Conservation (phyloP, 345 rosid genomes). For the Limnanthes douglasii region DNA sequence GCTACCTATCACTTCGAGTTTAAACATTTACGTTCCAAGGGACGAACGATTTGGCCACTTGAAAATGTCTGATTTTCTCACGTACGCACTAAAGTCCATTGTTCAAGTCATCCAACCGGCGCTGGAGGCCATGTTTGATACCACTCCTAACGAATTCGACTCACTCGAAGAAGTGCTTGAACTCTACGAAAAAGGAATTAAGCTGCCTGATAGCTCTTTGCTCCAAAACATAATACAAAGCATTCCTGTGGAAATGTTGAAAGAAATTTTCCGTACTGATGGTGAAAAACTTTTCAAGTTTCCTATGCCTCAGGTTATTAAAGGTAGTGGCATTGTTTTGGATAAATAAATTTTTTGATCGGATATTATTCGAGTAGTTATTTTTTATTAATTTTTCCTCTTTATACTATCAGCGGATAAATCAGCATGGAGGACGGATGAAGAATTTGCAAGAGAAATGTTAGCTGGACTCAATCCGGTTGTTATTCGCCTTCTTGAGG, state of each 20-base stretch:
- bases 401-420: slow-evolving; percentile 51
- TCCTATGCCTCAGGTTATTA: slow-evolving; percentile 62
- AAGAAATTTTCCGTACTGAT: slow-evolving; percentile 39
- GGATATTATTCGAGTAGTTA: neutral
- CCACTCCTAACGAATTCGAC: slow-evolving; percentile 40
- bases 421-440: slow-evolving; percentile 66
- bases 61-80: slow-evolving; percentile 57
- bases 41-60: slow-evolving; percentile 66
- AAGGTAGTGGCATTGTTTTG: slow-evolving; percentile 19
- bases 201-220: slow-evolving; percentile 30
- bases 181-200: slow-evolving; percentile 38
- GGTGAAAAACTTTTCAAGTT: slow-evolving; percentile 28
- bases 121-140: slow-evolving; percentile 24
- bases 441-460: slow-evolving; percentile 78
- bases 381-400: neutral
- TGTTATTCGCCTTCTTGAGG: slow-evolving; percentile 42
- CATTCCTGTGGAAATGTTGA: slow-evolving; percentile 37
- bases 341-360: too few relatives aligned
- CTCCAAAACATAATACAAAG: slow-evolving; percentile 16
- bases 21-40: slow-evolving; percentile 60
- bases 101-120: slow-evolving; percentile 40
- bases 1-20: slow-evolving; percentile 17
- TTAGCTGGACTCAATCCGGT: slow-evolving; percentile 63
- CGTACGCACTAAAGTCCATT: slow-evolving; percentile 32
- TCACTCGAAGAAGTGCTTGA: slow-evolving; percentile 36